Evolutionary conservation across 768 basidiomycete species (phyloP).

Genomic region (Tubosaeta sp.): DNA sequence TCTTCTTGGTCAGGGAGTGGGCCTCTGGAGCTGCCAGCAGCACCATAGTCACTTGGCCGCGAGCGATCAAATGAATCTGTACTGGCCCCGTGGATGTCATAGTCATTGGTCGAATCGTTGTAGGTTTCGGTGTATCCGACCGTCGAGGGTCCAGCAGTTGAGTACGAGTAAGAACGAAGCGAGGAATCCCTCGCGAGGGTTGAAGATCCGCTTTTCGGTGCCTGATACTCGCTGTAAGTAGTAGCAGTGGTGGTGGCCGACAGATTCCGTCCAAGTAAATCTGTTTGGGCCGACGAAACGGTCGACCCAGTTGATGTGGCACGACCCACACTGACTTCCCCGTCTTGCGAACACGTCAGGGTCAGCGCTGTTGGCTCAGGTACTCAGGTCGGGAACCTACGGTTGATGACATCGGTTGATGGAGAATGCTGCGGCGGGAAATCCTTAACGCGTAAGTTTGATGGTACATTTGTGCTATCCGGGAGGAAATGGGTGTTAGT

Average conservation of each 20-base stretch:
- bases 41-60: conserved; percentile 16
- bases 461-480: conserved; percentile 8
- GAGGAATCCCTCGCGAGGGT: conserved; percentile 14
- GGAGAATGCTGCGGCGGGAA: conserved; percentile 14
- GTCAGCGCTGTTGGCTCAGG: conserved; percentile 2
- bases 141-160: conserved; percentile 24
- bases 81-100: conserved; percentile 15
- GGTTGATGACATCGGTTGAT: conserved; percentile 18
- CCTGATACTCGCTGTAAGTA: conserved; percentile 15
- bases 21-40: conserved; percentile 12
- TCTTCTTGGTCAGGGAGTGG: conserved; percentile 25
- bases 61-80: conserved; percentile 26
- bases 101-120: conserved; percentile 18
- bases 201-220: conserved; percentile 15
- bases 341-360: conserved; percentile 8
- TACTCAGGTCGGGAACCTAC: conserved; percentile 16
- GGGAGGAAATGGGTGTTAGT: conserved; percentile 10
- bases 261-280: conserved; percentile 21
- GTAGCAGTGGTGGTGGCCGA: conserved; percentile 27
- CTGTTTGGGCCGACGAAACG: conserved; percentile 23
- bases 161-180: conserved; percentile 13
- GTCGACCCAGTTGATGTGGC: conserved; percentile 29
- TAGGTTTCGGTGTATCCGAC: conserved; percentile 13
- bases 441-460: conserved; percentile 19
- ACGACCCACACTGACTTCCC: conserved; percentile 20